Evolutionary conservation across 2,329 filamentous ascomycete species (phyloP), one percentile per base, ranked within the genome.

Genomic region (Bipolaris victoriae): DNA sequence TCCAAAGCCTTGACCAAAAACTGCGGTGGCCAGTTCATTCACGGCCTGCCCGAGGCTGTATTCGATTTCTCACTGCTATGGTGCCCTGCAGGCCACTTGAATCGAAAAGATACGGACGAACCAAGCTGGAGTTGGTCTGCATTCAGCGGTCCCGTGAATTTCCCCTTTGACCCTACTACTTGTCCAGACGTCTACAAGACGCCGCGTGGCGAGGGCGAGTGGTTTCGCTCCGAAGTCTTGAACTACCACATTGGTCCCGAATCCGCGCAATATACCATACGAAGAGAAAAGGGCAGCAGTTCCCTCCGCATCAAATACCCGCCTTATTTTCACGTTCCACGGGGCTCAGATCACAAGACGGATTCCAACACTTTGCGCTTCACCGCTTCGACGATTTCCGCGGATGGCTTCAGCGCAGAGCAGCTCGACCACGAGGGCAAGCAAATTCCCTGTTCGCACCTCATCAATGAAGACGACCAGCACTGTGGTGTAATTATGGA

Each of bases 71-170:
- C 71, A 10, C 58, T 76, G 2, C 62, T 76, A 10, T 76, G 73
- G 73, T 73, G 71, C 57, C 73, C 73, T 22, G 65, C 68, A 3
- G 66, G 53, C 7, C 40, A 52, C 1, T 39, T 66, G 7, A 58
- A 57, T n/a, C 58, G 57, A 10, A 62, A 61, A 39, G 49, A 65
- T 11, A 26, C 50, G 2, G 50, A 37, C 10, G 69, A 71, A 22
- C 73, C 73, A 13, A 67, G 68, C 1, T 76, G 72, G 73, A 74
- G 71, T 52, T 76, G 72, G 72, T 66, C 60, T 3, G 67, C 65
- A 0, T 72, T 69, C 59, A 39, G 51, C 4, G 71, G 72, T 1
- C 52, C 52, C 2, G 62, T 73, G 5, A 73, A 69, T 41, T 75
- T 73, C 49, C 73, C 73, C 1, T 73, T 75, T 36, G 73, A 75